Evolutionary conservation across 164 flowering plant species (phyloP), one percentile per base, ranked within the genome.

Genomic region (Tinospora cordifolia): DNA sequence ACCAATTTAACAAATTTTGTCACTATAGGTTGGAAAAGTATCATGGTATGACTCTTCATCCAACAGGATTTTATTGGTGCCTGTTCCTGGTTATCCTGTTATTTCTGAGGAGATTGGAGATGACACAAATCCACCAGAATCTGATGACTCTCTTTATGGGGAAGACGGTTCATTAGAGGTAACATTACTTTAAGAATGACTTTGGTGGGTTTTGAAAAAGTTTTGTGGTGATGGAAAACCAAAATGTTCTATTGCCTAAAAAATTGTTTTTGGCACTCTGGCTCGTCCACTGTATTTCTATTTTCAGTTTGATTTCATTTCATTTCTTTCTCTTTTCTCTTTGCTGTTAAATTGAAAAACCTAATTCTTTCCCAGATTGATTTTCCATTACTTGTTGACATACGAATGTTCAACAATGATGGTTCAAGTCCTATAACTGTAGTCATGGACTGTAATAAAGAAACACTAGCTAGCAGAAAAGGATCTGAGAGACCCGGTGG

Each of bases 131-230:
- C 72, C 22, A 24, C 63, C 38, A 44, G 79, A 76, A 69, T 59
- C 75, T 58, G 85, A 77, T 68, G 68, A 78, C 72, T 81, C 94
- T 63, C 79, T 77, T 22, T 95, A 91, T 60, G 77, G 69, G n/a
- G 95, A 87, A 82, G 98, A 95, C 82, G 98, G 97, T 58, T 85
- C 96, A 9, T 78, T 95, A 70, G 88, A 90, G 97, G 98, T 92
- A 87, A 51, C 19, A 51, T 51, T 51, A 51, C 19, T 51, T 51
- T 51, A n/a, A 15, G 58, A 51, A 15, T 51, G 58, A 22, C 58
- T 51, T 51, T 17, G 4, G 46, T n/a, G n/a, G n/a, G 46, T 8
- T 41, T 8, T 41, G 46, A 41, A 4, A 40, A 9, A 9, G 44
- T 40, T 40, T 40, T 9, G 4, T 40, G 8, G 46, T 1, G 46